Evolutionary conservation across 164 flowering plant species (phyloP), one percentile per base, ranked within the genome.

Genomic region (Chloranthus sessilifolius): DNA sequence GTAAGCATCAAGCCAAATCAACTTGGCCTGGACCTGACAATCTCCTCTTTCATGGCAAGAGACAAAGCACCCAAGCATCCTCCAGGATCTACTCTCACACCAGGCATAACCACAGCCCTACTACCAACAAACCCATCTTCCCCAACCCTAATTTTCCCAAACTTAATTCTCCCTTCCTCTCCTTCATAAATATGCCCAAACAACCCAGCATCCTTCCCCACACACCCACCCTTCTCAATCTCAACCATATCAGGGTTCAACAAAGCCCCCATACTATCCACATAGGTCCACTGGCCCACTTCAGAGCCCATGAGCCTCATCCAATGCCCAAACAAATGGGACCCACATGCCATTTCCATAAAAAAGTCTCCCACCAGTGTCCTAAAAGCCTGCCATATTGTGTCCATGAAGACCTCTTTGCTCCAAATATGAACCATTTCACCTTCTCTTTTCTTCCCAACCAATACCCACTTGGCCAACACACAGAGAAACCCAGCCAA

Each of bases 151-250:
- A 82, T 75, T 49, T 76, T 79, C 36, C 86, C 85, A 54, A 73
- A 85, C 71, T 80, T 85, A 29, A 85, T 86, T 45, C 58, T 62
- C 53, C 86, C 86, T 24, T 51, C 83, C 47, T 82, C 88, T 7
- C 95, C 89, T 59, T 85, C 95, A 50, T 82, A 82, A 41, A 82
- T 72, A 56, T 85, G 95, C 24, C 95, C 95, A 62, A 85, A 85
- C 50, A 85, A 63, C 59, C 76, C 30, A 3, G 87, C 87, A 25
- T 76, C 87, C 61, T 68, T 78, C 36, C 79, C 95, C 35, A 82
- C 74, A 52, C 76, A 69, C 11, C 89, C 87, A 8, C 79, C 86
- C 50, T 64, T 59, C 51, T 73, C 87, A 31, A 85, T 64, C 65
- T 73, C 77, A 56, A 85, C 80, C 95, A 85, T 80, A 41, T 85